phyloP scores from a whole-genome alignment of 73 alveolate species.

The Stentor coeruleus region DNA sequence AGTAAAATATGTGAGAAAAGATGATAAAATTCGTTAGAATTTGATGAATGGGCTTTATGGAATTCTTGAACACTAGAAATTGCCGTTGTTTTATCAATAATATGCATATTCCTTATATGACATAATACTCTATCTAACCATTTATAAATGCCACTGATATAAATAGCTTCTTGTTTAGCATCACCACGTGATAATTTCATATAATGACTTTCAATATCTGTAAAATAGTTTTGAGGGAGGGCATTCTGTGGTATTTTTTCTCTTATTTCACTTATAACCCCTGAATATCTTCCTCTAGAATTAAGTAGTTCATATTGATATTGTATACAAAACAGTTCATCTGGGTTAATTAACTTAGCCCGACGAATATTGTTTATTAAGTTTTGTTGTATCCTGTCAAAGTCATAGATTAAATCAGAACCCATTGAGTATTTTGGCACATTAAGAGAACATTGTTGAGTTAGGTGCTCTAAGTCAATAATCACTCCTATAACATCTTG shows the following conservation, averaged over 20 bases:
- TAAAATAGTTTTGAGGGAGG: too few relatives aligned
- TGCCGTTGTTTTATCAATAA: not conserved
- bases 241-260: not conserved
- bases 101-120: not conserved
- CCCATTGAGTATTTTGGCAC: not conserved
- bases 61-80: not conserved
- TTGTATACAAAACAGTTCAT: not conserved
- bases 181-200: not conserved
- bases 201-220: not conserved
- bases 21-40: too few relatives aligned
- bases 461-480: not conserved
- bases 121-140: not conserved
- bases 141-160: not conserved
- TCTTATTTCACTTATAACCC: not conserved
- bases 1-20: too few relatives aligned
- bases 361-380: not conserved
- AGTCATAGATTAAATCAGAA: not conserved
- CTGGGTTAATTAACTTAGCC: not conserved
- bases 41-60: not conserved
- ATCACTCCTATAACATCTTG: not conserved
- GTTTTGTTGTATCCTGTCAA: not conserved
- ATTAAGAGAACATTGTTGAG: not conserved
- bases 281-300: not conserved
- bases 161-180: not conserved
- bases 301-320: conserved; percentile 6